These are phyloP conservation scores for Plasmodium chabaudi DNA, from an alignment of 169 alveolate species.

Conservation along the genomic window DNA sequence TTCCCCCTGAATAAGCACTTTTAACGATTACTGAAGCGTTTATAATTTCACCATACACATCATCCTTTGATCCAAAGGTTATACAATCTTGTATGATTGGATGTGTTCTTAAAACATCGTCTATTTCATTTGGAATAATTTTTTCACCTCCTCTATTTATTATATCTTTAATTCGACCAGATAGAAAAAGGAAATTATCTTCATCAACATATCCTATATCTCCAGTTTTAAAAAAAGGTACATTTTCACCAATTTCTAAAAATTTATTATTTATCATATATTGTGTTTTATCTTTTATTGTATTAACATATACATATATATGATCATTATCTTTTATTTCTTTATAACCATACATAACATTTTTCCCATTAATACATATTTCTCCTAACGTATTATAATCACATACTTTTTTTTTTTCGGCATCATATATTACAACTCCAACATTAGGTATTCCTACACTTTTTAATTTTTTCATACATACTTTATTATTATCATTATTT, in stretches of 20 bases:
- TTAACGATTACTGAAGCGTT: conserved; percentile 41
- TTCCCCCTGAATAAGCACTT: not conserved
- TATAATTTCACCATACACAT: conserved; percentile 65
- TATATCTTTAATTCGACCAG: conserved; percentile 68
- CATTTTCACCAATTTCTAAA: conserved; percentile 17
- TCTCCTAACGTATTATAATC: conserved; percentile 50
- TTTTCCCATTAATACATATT: conserved; percentile 67
- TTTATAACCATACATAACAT: conserved; percentile 62
- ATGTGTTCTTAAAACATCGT: conserved; percentile 37
- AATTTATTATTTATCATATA: conserved; percentile 42
- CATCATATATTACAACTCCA: conserved; percentile 62
- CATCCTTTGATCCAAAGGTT: conserved; percentile 32
- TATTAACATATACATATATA: conserved; percentile 57
- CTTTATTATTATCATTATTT: not conserved
- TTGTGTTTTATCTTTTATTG: conserved; percentile 16
- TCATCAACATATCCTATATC: conserved; percentile 68
- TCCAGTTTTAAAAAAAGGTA: conserved; percentile 71
- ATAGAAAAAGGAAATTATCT: conserved; percentile 57
- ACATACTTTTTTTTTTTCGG: conserved; percentile 45
- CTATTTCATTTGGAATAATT: conserved; percentile 65
- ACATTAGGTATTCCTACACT: conserved; percentile 76
- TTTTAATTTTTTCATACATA: conserved; percentile 39
- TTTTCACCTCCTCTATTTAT: conserved; percentile 75
- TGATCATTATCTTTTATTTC: conserved; percentile 61
- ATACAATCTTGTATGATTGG: conserved; percentile 31